Evolutionary conservation across 345 rosid genomes (phyloP), one percentile per base, ranked within the genome.

Genomic region (Raphanus raphanistrum): DNA sequence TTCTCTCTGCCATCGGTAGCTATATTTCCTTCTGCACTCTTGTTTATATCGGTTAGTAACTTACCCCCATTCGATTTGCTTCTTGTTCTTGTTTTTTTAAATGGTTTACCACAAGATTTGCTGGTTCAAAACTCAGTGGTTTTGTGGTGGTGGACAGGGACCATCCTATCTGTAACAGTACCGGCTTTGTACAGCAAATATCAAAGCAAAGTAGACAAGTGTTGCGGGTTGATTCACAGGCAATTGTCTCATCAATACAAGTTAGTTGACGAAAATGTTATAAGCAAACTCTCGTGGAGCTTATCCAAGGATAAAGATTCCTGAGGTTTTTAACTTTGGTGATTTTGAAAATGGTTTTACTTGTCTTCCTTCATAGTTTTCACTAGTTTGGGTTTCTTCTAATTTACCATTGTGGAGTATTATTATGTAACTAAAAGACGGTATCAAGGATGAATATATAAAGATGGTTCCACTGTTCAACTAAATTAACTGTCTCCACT

Each of bases 21-120:
- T 90, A 84, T 85, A 86, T 88, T 75, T 92, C 97, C 13, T 84
- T 92, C 87, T 87, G 87, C 92, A 89, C 97, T 26, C 86, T 94
- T 73, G 95, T 90, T 38, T 94, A 90, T 75, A 88, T 89, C n/a
- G 97, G 97, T 90, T 77, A 79, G 90, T 69, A 4, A 69, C 50
- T 72, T 64, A 43, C 35, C 59, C 59, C 54, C 48, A 25, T 70
- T 62, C 16, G 33, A 2, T 66, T 66, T 61, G 69, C 70, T 61
- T 35, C 57, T 8, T 54, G n/a, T 21, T 73, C 6, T 74, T 16
- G 55, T 65, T 64, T 9, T 33, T 12, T 13, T 64, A 5, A 45
- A 52, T 35, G 60, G 28, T 15, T 38, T 38, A 8, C 3, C 1
- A 11, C 25, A 11, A 48, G 31, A 4, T 38, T 45, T 45, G 6